A percentile compares a stretch with the other conserved stretches of the same genome.
Evolutionary conservation across 805 yeast species (phyloP).

Genomic region (Candida corydali): DNA sequence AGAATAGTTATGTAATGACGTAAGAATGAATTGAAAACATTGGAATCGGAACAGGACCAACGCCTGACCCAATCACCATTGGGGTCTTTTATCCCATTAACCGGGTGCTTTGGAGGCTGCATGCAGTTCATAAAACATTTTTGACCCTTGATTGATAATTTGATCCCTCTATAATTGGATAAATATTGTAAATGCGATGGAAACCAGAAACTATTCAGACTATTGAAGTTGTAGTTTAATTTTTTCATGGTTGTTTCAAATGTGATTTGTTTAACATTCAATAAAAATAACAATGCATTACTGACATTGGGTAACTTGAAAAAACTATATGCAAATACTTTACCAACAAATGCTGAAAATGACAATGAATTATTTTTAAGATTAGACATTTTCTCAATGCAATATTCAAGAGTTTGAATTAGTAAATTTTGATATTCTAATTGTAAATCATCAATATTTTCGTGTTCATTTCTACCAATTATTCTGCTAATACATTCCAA

Average conservation of each 20-base stretch:
- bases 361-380: constrained; percentile 52
- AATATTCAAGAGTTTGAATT: constrained; percentile 49
- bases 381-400: constrained; percentile 43
- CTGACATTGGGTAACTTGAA: constrained; percentile 50
- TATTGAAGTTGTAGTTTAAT: neutral
- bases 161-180: constrained; percentile 29
- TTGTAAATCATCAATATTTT: constrained; percentile 19
- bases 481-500: constrained; percentile 53
- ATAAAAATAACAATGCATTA: constrained; percentile 50
- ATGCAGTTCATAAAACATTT: constrained; percentile 29
- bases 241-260: constrained; percentile 23
- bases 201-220: constrained; percentile 11
- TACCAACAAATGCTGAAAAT: constrained; percentile 63
- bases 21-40: constrained; percentile 56
- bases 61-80: constrained; percentile 59
- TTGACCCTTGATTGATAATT: constrained; percentile 21
- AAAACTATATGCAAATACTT: constrained; percentile 62
- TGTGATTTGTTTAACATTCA: constrained; percentile 49
- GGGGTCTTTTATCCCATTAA: constrained; percentile 50
- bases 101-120: constrained; percentile 40
- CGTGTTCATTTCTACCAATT: constrained; percentile 35
- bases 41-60: constrained; percentile 56
- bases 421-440: constrained; percentile 32
- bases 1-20: constrained; percentile 48
- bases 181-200: constrained; percentile 29